Evolutionary conservation across 441 rosid species (phyloP), one percentile per base, ranked within the genome.

Genomic region (Adansonia gregorii): DNA sequence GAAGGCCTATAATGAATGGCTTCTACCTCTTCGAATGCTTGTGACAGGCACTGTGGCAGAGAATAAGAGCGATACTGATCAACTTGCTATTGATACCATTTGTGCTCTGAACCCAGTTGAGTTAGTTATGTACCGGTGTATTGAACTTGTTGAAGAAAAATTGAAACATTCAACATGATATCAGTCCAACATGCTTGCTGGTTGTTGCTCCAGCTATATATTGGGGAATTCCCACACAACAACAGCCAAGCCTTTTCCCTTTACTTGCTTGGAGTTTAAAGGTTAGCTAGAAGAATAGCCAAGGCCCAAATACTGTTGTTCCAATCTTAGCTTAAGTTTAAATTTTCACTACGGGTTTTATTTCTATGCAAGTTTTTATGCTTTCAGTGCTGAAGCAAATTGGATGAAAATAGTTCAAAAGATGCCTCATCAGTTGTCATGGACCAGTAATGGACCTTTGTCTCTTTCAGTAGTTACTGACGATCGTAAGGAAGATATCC

Each of bases 131-230:
- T 89, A 89, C 73, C 91, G 93, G 15, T 95, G 99, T 82, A 89
- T 94, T n/a, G 97, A 92, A 79, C 98, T 95, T 61, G 93, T 91
- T 3, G 98, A 94, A 85, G 94, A 87, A 73, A 89, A 72, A 74
- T 59, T 93, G 79, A 85, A 85, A 76, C 72, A 67, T 67, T n/a
- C 73, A 14, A 8, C 67, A 6, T 78, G 64, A 75, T 48, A 24
- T 6, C 17, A 9, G 73, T 31, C 46, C n/a, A 20, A n/a, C 66
- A 11, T 73, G n/a, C 41, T 56, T 58, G 55, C 43, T 3, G 19
- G 10, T 58, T 20, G 20, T 14, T 58, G 39, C 51, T 68, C 31
- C 4, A 35, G 49, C 31, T n/a, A 15, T 61, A 27, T 24, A 61
- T 27, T 61, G 67, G 17, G 39, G n/a, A 24, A 61, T 61, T 61